Conservation (phyloP, 371 early-diverging fungal species). For the Batrachochytrium dendrobatidis region DNA sequence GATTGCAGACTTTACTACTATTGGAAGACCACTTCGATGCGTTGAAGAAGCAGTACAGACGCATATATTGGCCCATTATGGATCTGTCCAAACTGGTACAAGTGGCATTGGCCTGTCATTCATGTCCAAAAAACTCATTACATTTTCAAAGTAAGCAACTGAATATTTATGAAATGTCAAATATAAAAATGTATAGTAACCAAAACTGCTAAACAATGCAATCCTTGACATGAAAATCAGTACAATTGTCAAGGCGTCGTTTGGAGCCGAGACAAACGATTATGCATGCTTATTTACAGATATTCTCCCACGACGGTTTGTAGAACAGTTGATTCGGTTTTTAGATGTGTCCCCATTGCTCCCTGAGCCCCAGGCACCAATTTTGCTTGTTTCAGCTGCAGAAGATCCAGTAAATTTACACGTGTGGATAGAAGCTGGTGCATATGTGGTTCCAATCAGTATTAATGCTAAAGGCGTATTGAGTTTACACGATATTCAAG, state of each 20-base stretch:
- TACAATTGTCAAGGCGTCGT: neutral
- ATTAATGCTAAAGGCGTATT: neutral
- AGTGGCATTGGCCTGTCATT: neutral
- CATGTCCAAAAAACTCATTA: constrained; percentile 1
- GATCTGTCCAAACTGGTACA: constrained; percentile 12
- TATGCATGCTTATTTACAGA: constrained; percentile 5
- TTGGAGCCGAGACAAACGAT: neutral
- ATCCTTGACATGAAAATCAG: too few relatives aligned
- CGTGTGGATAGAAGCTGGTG: constrained; percentile 10
- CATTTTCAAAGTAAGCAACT: neutral
- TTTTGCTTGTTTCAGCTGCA: constrained; percentile 5
- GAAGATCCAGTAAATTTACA: constrained; percentile 15
- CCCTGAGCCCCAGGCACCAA: neutral
- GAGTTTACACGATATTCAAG: too few relatives aligned
- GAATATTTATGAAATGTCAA: too few relatives aligned
- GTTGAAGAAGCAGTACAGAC: constrained; percentile 7
- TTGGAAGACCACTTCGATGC: constrained; percentile 8
- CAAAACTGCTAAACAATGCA: too few relatives aligned
- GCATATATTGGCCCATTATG: constrained; percentile 10
- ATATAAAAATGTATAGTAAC: too few relatives aligned
- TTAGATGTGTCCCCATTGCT: constrained; percentile 2
- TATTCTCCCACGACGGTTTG: neutral
- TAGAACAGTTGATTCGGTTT: neutral
- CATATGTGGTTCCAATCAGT: constrained; percentile 3
- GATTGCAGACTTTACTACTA: constrained; percentile 14